Conservation (phyloP, 345 rosid genomes). For the Brassica rapa region DNA sequence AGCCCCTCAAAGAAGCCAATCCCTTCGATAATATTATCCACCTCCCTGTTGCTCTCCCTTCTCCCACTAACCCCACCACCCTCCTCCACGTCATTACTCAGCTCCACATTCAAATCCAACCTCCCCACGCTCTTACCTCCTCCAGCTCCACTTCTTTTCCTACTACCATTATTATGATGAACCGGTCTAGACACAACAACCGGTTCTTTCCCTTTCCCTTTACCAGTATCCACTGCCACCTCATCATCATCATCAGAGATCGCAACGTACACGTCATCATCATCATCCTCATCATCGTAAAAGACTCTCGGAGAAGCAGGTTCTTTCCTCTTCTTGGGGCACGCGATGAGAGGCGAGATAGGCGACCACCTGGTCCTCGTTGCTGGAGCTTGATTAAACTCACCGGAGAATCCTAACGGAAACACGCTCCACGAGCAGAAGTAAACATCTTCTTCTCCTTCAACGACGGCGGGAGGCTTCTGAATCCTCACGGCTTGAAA, state of each 20-base stretch:
- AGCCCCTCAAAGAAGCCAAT: conserved; percentile 90
- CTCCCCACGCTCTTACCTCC: conserved; percentile 63
- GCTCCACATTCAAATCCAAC: conserved; percentile 96
- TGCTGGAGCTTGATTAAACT: conserved; percentile 4
- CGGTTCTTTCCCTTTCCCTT: conserved; percentile 55
- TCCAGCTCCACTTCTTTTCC: conserved; percentile 54
- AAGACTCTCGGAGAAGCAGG: conserved; percentile 41
- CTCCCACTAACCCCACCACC: too few species aligned
- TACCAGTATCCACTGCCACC: conserved; percentile 41
- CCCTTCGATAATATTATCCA: conserved; percentile 77
- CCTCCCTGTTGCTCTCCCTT: conserved; percentile 45
- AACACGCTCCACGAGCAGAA: conserved; percentile 77
- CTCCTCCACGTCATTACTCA: conserved; percentile 67
- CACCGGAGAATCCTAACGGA: conserved; percentile 66
- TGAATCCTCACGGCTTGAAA: conserved; percentile 73
- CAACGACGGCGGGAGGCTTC: conserved; percentile 56
- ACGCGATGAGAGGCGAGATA: conserved; percentile 61
- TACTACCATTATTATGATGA: conserved; percentile 24
- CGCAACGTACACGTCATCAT: conserved; percentile 49
- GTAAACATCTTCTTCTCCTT: conserved; percentile 62
- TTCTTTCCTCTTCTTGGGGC: conserved; percentile 39
- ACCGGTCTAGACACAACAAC: conserved; percentile 6
- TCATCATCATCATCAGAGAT: conserved; percentile 44
- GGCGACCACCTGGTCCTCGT: conserved; percentile 61
- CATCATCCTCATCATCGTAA: conserved; percentile 52